phyloP scores from a whole-genome alignment of 2,329 filamentous ascomycete genomes.

The Lasiodiplodia gonubiensis region DNA sequence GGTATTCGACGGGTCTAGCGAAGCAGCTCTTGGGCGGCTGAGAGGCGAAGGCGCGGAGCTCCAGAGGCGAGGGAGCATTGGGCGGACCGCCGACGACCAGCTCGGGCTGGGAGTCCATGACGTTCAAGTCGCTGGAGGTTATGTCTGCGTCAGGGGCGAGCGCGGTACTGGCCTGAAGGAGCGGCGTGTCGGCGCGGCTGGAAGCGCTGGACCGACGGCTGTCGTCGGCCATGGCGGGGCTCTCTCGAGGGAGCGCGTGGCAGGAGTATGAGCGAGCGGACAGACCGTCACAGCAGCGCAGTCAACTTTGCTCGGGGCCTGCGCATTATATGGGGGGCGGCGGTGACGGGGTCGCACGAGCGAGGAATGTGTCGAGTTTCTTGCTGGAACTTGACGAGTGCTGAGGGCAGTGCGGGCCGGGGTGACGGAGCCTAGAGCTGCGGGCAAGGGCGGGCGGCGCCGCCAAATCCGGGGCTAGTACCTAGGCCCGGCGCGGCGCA shows the following conservation, averaged over 20 bases:
- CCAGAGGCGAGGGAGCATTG: constrained; percentile 45
- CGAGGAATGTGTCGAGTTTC: constrained; percentile 24
- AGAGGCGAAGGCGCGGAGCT: constrained; percentile 46
- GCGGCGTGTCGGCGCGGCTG: constrained; percentile 36
- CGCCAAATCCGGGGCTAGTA: constrained; percentile 4
- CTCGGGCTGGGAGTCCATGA: constrained; percentile 30
- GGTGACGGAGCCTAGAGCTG: not conserved
- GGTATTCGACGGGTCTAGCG: constrained; percentile 57
- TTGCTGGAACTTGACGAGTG: constrained; percentile 21
- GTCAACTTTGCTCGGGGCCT: not conserved
- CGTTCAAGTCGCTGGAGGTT: constrained; percentile 34
- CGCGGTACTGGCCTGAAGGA: constrained; percentile 32
- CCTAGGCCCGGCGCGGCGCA: constrained; percentile 1
- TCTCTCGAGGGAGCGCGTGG: not conserved
- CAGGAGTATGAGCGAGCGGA: constrained; percentile 3
- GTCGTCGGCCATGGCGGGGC: constrained; percentile 39
- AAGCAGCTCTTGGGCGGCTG: constrained; percentile 43
- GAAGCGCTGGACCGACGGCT: constrained; percentile 45
- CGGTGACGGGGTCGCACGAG: constrained; percentile 21
- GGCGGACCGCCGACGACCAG: constrained; percentile 47
- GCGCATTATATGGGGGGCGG: constrained; percentile 23
- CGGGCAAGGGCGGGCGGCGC: not conserved
- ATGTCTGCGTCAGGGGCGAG: constrained; percentile 29
- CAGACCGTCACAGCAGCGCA: not conserved
- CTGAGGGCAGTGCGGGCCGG: not conserved